phyloP scores from a whole-genome alignment of 495 filamentous ascomycete species.

The Hapsidospora chrysogenum region DNA sequence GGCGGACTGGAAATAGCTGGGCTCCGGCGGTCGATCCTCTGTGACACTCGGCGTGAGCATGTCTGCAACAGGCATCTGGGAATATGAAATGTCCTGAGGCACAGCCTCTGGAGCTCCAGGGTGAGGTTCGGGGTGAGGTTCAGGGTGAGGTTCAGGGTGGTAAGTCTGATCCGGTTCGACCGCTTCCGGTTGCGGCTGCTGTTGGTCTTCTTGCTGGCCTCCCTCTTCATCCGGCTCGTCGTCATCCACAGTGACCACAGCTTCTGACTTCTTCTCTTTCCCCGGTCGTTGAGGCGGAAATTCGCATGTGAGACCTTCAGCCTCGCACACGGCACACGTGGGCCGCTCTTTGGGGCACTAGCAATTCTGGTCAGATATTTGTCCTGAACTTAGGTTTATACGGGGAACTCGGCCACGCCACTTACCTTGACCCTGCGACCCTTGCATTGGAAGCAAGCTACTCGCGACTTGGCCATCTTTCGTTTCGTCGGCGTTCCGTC shows the following conservation, averaged over 20 bases:
- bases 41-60: background rate
- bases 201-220: background rate
- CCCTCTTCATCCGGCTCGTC: background rate
- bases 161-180: background rate
- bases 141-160: too few relatives aligned
- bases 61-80: constrained; percentile 1
- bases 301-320: background rate
- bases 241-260: background rate
- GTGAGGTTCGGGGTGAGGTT: too few relatives aligned
- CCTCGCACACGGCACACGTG: background rate
- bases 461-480: background rate
- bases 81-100: background rate
- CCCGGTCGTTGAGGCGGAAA: background rate
- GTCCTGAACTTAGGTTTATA: background rate
- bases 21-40: too few relatives aligned
- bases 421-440: constrained; percentile 2
- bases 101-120: background rate
- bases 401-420: background rate
- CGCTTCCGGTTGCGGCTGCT: background rate
- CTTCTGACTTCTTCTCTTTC: background rate
- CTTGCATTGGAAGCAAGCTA: constrained; percentile 1
- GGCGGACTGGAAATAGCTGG: background rate
- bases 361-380: background rate
- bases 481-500: background rate
- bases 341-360: constrained; percentile 1